A percentile compares a stretch with the other conserved stretches of the same genome.
Conservation (phyloP, 306 rosid species). For the Corylus heterophylla region DNA sequence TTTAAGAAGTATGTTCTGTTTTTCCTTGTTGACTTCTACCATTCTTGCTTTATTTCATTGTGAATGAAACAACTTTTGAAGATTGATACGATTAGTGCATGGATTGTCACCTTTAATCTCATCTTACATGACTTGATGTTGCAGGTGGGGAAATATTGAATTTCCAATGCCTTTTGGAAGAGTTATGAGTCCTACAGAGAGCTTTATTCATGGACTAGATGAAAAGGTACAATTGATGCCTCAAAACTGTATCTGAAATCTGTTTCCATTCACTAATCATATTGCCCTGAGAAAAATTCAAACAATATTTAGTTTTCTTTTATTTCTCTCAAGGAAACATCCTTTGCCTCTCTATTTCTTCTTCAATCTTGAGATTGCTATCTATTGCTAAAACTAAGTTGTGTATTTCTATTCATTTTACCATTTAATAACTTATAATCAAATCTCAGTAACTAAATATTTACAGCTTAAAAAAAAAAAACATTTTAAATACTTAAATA, state of each 20-base stretch:
- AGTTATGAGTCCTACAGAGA: constrained; percentile 82
- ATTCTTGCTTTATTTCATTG: constrained; percentile 17
- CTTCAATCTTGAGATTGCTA: neutral
- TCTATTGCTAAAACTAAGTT: neutral
- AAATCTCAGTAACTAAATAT: too few relatives aligned
- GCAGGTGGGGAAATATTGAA: constrained; percentile 86
- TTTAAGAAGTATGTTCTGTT: constrained; percentile 71
- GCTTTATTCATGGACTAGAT: constrained; percentile 83
- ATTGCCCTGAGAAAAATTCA: constrained; percentile 3
- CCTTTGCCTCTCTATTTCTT: constrained; percentile 7
- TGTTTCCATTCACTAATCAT: constrained; percentile 8
- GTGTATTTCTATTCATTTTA: too few relatives aligned
- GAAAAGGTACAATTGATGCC: constrained; percentile 66
- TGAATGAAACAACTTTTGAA: constrained; percentile 9
- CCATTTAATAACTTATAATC: too few relatives aligned
- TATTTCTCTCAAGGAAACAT: neutral
- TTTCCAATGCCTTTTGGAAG: constrained; percentile 97
- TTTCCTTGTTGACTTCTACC: constrained; percentile 18
- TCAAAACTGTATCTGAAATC: constrained; percentile 14
- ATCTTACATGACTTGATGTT: constrained; percentile 26
- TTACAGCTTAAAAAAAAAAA: too few relatives aligned
- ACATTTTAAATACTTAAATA: too few relatives aligned
- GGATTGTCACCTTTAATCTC: constrained; percentile 11
- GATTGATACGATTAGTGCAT: constrained; percentile 10
- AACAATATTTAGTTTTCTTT: neutral